phyloP scores from a whole-genome alignment of 257 asterid genomes.

The Solanum clarkiae region DNA sequence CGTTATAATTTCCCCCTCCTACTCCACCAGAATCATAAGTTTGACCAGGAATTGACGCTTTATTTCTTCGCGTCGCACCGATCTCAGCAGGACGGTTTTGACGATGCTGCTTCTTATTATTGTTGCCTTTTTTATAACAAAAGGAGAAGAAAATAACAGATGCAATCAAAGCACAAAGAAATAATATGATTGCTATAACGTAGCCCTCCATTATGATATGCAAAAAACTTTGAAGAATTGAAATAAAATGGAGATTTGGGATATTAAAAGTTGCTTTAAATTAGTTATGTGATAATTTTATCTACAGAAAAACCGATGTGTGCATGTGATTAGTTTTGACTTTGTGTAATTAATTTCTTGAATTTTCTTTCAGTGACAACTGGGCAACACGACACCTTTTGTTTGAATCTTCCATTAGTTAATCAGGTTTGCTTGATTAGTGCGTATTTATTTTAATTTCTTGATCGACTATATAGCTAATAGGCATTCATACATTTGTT shows the following conservation, averaged over 20 bases:
- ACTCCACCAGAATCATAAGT: not conserved
- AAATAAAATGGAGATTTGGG: not conserved
- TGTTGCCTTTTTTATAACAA: not conserved
- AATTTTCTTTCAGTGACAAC: not conserved
- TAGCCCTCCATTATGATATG: not conserved
- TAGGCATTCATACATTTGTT: not conserved
- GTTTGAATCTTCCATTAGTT: too few species aligned
- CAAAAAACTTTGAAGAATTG: not conserved
- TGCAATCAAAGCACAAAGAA: not conserved
- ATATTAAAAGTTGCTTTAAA: not conserved
- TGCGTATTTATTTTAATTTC: too few species aligned
- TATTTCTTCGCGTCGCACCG: not conserved
- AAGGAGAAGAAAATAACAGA: not conserved
- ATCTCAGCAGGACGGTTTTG: not conserved
- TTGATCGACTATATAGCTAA: too few species aligned
- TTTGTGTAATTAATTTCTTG: not conserved
- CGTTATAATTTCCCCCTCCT: not conserved
- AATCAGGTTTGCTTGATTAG: too few species aligned
- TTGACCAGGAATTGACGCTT: not conserved
- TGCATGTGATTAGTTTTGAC: not conserved
- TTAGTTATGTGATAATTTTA: not conserved
- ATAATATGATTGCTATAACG: not conserved
- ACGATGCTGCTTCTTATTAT: not conserved
- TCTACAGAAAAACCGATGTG: not conserved
- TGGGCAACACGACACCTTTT: not conserved